Conservation (phyloP, 108 stramenopile species). For the Licmophora abbreviata region DNA sequence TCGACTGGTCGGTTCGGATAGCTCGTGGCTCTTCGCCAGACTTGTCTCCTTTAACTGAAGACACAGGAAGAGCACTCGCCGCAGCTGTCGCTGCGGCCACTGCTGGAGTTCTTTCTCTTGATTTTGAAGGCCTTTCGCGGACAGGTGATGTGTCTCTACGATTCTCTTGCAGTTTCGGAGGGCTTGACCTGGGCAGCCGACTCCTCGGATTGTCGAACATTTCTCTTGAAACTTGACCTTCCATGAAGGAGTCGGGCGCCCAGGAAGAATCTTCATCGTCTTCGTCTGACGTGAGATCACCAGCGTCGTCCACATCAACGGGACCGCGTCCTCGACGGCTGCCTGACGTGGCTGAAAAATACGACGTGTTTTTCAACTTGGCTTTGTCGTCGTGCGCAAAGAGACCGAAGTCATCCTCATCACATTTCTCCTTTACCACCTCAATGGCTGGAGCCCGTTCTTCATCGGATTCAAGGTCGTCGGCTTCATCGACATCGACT, state of each 20-base stretch:
- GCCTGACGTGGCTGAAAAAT: too few relatives aligned
- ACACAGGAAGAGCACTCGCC: not conserved
- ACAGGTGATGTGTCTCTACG: constrained; percentile 1
- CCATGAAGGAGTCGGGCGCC: too few relatives aligned
- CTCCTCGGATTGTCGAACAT: too few relatives aligned
- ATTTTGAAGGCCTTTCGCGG: not conserved
- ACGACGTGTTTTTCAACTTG: not conserved
- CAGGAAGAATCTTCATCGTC: not conserved
- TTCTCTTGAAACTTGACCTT: too few relatives aligned
- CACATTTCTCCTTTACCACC: constrained; percentile 32
- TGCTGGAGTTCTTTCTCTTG: not conserved
- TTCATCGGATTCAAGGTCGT: not conserved
- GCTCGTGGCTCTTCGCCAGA: too few relatives aligned
- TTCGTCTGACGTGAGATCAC: constrained; percentile 3
- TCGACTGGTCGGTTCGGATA: too few relatives aligned
- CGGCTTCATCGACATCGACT: not conserved
- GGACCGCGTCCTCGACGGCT: constrained; percentile 29
- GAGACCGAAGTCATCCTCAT: constrained; percentile 23
- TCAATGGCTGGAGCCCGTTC: constrained; percentile 4
- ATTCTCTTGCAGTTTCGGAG: not conserved
- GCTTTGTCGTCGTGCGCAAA: constrained; percentile 14
- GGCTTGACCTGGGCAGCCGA: not conserved
- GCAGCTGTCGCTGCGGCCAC: not conserved
- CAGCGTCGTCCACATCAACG: constrained; percentile 35
- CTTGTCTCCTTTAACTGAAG: too few relatives aligned